A percentile compares a stretch with the other conserved stretches of the same genome.
These are phyloP conservation scores for Gomphus sp. DNA, from an alignment of 1,284 basidiomycete species.

Conservation along the genomic window DNA sequence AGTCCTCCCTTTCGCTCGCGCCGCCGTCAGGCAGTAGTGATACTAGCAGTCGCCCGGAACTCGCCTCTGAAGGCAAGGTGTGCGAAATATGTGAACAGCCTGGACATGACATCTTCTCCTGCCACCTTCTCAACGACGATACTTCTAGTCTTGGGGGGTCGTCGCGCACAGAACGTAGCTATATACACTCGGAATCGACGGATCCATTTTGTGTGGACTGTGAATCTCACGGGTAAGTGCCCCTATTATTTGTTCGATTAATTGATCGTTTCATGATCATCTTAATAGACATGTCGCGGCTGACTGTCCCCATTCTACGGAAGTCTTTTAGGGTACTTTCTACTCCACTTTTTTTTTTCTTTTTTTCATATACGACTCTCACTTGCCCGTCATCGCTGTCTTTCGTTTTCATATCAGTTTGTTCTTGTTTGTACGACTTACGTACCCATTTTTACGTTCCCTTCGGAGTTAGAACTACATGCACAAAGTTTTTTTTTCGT, in stretches of 20 bases:
- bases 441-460: not conserved
- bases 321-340: conserved; percentile 49
- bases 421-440: conserved; percentile 5
- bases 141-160: conserved; percentile 1
- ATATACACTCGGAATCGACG: conserved; percentile 13
- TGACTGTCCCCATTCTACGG: conserved; percentile 70
- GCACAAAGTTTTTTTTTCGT: too few relatives aligned
- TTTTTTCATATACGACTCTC: not conserved
- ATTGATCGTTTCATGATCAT: not conserved
- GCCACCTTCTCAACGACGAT: conserved; percentile 49
- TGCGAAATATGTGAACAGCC: conserved; percentile 81
- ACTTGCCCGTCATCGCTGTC: not conserved
- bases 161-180: conserved; percentile 2
- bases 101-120: conserved; percentile 77
- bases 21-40: conserved; percentile 20
- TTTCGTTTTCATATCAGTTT: not conserved
- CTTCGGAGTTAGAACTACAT: too few relatives aligned
- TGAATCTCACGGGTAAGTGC: conserved; percentile 46
- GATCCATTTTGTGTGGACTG: conserved; percentile 68
- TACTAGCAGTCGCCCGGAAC: conserved; percentile 1
- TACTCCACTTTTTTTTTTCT: not conserved
- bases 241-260: not conserved
- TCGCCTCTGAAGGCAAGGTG: conserved; percentile 28
- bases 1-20: conserved; percentile 16
- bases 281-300: conserved; percentile 39